Evolutionary conservation across 768 basidiomycete genomes (phyloP).

Genomic region (Russula sp.): DNA sequence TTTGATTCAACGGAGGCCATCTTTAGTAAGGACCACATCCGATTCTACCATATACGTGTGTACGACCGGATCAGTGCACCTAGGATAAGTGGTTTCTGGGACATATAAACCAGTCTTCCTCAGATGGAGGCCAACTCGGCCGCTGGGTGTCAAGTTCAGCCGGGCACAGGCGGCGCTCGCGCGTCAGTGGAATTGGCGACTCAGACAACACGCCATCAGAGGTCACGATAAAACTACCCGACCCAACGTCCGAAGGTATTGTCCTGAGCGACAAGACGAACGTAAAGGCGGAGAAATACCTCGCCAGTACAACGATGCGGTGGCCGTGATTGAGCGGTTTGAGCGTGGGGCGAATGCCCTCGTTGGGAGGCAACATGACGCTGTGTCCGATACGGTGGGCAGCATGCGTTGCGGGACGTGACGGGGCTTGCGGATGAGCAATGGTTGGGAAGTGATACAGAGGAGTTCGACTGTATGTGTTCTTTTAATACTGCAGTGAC

Average conservation of each 20-base stretch:
- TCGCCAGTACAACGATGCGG: too few relatives aligned
- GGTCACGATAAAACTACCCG: slow-evolving; percentile 51
- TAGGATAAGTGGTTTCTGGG: slow-evolving; percentile 31
- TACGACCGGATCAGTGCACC: slow-evolving; percentile 90
- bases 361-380: too few relatives aligned
- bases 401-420: too few relatives aligned
- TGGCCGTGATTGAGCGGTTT: too few relatives aligned
- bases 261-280: too few relatives aligned
- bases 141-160: slow-evolving; percentile 73
- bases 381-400: too few relatives aligned
- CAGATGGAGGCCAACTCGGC: slow-evolving; percentile 67
- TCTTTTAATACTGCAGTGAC: not conserved
- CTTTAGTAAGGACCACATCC: slow-evolving; percentile 69
- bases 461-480: slow-evolving; percentile 70
- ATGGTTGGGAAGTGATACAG: slow-evolving; percentile 79
- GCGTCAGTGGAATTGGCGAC: slow-evolving; percentile 61
- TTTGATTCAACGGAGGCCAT: not conserved
- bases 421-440: too few relatives aligned
- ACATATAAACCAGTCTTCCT: not conserved
- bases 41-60: slow-evolving; percentile 86
- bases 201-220: slow-evolving; percentile 36
- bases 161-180: slow-evolving; percentile 83
- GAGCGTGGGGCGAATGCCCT: too few relatives aligned
- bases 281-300: too few relatives aligned
- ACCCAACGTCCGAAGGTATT: too few relatives aligned